These are phyloP conservation scores for Trichoderma sp. DNA, from an alignment of 2,329 filamentous ascomycete species.

Conservation along the genomic window DNA sequence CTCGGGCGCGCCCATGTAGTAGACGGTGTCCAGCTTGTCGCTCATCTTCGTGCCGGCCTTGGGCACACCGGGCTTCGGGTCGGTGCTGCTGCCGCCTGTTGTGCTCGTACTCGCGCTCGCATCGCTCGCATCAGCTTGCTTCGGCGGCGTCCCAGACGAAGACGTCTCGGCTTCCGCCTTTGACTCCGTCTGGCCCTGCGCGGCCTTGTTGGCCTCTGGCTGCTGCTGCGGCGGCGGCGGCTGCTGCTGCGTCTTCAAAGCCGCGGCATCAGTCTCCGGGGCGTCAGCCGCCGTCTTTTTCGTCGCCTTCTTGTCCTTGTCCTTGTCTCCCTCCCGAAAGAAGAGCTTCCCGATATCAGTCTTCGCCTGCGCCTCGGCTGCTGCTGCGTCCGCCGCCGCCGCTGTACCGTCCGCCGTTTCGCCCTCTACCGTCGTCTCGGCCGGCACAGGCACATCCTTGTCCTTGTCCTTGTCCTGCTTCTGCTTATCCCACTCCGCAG, in stretches of 20 bases:
- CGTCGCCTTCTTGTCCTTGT: neutral
- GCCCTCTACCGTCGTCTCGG: neutral
- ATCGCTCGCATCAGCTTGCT: slow-evolving; percentile 10
- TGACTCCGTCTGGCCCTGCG: neutral
- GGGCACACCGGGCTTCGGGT: neutral
- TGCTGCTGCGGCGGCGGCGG: slow-evolving; percentile 8
- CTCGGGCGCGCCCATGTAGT: slow-evolving; percentile 50
- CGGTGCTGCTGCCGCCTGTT: neutral
- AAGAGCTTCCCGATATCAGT: slow-evolving; percentile 24
- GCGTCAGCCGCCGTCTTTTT: slow-evolving; percentile 15
- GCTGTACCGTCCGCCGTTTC: neutral
- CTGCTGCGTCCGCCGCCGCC: neutral
- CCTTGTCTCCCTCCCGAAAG: slow-evolving; percentile 8
- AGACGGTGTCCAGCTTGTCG: slow-evolving; percentile 52
- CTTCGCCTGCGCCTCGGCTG: slow-evolving; percentile 1
- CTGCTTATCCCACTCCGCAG: slow-evolving; percentile 41
- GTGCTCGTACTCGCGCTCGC: neutral
- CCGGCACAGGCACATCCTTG: neutral
- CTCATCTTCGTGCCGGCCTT: slow-evolving; percentile 6
- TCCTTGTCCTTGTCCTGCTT: slow-evolving; percentile 24
- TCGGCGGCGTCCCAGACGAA: neutral
- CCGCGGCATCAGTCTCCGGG: neutral
- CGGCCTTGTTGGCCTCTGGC: neutral
- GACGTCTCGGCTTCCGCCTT: neutral
- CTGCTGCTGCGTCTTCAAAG: slow-evolving; percentile 1